Base-by-base conservation (phyloP, 2,329 filamentous ascomycete genomes). In the Neurospora sp. region DNA sequence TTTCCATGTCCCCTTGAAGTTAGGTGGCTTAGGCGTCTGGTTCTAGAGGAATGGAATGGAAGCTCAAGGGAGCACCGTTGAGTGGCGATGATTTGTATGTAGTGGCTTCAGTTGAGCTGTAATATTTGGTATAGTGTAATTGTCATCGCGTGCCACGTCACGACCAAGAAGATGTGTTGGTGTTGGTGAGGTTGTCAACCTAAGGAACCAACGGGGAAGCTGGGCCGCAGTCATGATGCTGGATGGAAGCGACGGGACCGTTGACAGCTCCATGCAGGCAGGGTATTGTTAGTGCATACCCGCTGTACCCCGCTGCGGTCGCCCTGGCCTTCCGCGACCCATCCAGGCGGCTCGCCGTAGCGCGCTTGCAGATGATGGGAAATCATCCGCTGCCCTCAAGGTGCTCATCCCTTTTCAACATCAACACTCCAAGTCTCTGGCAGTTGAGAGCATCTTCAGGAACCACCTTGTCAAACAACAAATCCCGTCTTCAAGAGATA, bases 31-130 rank as follows among this genome's bases (percentile, higher is more conserved):
- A n/a, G 43, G 33, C 23, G 52, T 33, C 23, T 62, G 52, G 15
- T 62, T 28, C 28, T 28, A 28, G 52, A 62, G 28, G 28, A 33
- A 33, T 33, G 28, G 28, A 6, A 33, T 33, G 6, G 52, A 62
- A 10, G 23, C 65, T 65, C 80, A 81, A 74, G 73, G 76, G 15
- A 76, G 78, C 69, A 74, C 39, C 69, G 82, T 83, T 33, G 52
- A n/a, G 15, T 36, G 28, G 28, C 12, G 12, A 57, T 52, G 43
- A 15, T n/a, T 62, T 15, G 28, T 62, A n/a, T 62, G 28, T 8
- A 62, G 12, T 10, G 6, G 12, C 23, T 36, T 62, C 8, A 62
- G 28, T 62, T n/a, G 8, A 17, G n/a, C 3, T 8, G 52, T n/a
- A 10, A 36, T n/a, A 36, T 17, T 17, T 10, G 23, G 28, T 33